A percentile compares a stretch with the other conserved stretches of the same genome.
These are phyloP conservation scores for Aspergillus felis DNA, from an alignment of 2,329 filamentous ascomycete species.

Conservation along the genomic window DNA sequence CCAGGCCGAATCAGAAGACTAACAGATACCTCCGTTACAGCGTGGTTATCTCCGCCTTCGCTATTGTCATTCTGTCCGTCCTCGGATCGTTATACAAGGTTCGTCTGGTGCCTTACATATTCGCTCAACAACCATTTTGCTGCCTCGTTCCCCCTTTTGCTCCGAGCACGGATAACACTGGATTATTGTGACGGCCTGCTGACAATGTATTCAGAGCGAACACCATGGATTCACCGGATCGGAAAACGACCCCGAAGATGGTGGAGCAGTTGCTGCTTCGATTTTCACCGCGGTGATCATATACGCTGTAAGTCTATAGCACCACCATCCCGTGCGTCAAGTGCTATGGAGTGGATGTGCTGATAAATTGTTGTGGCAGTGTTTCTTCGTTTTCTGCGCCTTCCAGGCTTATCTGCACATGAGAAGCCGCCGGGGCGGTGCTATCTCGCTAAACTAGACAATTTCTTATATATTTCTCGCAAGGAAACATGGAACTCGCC, in stretches of 20 bases:
- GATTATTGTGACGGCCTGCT: constrained; percentile 1
- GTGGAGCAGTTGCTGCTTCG: constrained; percentile 72
- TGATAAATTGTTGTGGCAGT: constrained; percentile 47
- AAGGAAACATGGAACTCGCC: constrained; percentile 10
- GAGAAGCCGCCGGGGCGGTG: constrained; percentile 75
- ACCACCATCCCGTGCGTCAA: neutral
- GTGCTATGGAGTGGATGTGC: neutral
- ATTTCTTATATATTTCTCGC: constrained; percentile 14
- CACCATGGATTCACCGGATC: constrained; percentile 82
- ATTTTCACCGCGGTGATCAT: constrained; percentile 86
- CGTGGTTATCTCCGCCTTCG: constrained; percentile 64
- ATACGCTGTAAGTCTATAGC: constrained; percentile 67
- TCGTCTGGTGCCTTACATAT: constrained; percentile 22
- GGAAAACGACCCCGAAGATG: constrained; percentile 65
- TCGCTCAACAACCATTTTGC: neutral
- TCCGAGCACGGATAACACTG: neutral
- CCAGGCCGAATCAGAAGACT: constrained; percentile 2
- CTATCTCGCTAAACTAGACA: constrained; percentile 66
- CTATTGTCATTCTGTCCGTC: constrained; percentile 61
- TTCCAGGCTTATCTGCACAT: constrained; percentile 83
- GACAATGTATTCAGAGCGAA: constrained; percentile 46
- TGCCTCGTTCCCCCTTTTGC: neutral
- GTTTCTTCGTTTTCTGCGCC: constrained; percentile 87
- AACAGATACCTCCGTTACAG: constrained; percentile 45
- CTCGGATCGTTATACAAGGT: constrained; percentile 71